Evolutionary conservation across 1,284 basidiomycete genomes (phyloP), one percentile per base, ranked within the genome.

Genomic region (Trichosporon sp.): DNA sequence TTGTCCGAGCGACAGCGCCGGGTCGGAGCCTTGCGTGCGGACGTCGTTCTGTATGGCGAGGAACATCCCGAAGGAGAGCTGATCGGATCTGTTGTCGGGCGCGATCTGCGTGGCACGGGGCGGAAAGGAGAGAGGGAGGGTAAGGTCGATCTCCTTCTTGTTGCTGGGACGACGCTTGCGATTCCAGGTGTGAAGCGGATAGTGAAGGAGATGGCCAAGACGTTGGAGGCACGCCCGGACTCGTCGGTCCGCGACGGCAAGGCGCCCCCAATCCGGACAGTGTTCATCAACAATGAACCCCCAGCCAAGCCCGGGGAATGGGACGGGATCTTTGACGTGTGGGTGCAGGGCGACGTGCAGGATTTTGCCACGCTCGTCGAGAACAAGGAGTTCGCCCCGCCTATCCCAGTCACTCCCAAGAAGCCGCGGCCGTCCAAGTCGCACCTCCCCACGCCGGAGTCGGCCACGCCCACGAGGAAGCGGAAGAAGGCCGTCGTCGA

Each of bases 131-230:
- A 78, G 71, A 74, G 77, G 70, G 77, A 81, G 63, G 79, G 77
- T 51, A 76, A 78, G 38, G 76, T 79, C 11, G 95, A 98, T 84
- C 84, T 96, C 65, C 85, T 98, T 63, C 85, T 98, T 66, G 95
- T 98, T 8, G 94, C 93, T 14, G 95, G 95, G 43, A 97, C 95
- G 65, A 93, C 91, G 79, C 85, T 98, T 69, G 89, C 91, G 75
- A 92, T 98, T 8, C 94, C 93, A 1, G 95, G 95, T 10, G 96
- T 95, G 66, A 97, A 96, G 84, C 87, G 92, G 74, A 92, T 98
- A 80, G 93, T 96, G 37, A 89, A 93, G 73, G 94, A 97, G 82
- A 93, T 97, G 82, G 88, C 92, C 37, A 94, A 93, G 83, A 91
- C 92, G 10, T 89, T 92, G 37, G 88, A 87, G 19, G 67, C 71